Percentiles rank a stretch among this genome's conserved stretches.
Evolutionary conservation across 2,329 filamentous ascomycete genomes (phyloP).

Genomic region (Zasmidium angulare): DNA sequence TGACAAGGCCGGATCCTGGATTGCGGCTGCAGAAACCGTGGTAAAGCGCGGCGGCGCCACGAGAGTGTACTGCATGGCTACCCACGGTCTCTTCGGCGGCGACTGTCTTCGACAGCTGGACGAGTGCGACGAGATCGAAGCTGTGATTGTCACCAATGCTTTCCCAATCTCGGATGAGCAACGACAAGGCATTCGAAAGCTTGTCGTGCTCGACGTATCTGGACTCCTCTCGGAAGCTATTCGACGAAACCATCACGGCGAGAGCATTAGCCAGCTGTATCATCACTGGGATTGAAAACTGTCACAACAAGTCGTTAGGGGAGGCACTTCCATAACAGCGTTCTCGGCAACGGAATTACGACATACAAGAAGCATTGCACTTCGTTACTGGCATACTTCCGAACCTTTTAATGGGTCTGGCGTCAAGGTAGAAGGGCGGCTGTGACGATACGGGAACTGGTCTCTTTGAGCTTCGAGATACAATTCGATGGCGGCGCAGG

Average conservation of each 20-base stretch:
- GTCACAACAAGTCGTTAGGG: too few relatives aligned
- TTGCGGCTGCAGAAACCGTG: conserved; percentile 93
- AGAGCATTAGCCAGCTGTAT: conserved; percentile 64
- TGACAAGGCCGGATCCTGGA: conserved; percentile 95
- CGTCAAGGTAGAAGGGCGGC: background rate
- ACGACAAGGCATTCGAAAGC: conserved; percentile 70
- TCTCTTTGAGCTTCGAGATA: background rate
- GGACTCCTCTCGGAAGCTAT: conserved; percentile 89
- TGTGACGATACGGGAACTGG: background rate
- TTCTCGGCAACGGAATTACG: background rate
- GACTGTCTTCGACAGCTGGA: conserved; percentile 89
- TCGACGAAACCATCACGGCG: conserved; percentile 92
- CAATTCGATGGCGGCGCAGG: background rate
- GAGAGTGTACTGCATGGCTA: conserved; percentile 96
- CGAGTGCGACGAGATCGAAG: conserved; percentile 87
- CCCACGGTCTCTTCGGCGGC: conserved; percentile 89
- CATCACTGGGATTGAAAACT: conserved; percentile 39
- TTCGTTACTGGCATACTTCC: background rate
- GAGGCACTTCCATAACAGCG: background rate
- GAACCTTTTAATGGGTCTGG: background rate
- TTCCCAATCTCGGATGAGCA: conserved; percentile 84
- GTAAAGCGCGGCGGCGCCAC: conserved; percentile 89
- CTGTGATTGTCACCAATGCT: conserved; percentile 94
- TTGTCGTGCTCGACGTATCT: conserved; percentile 86
- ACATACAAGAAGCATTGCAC: background rate